A percentile compares a stretch with the other conserved stretches of the same genome.
phyloP scores from a whole-genome alignment of 2,329 filamentous ascomycete species.

The Metarhizium humberi region DNA sequence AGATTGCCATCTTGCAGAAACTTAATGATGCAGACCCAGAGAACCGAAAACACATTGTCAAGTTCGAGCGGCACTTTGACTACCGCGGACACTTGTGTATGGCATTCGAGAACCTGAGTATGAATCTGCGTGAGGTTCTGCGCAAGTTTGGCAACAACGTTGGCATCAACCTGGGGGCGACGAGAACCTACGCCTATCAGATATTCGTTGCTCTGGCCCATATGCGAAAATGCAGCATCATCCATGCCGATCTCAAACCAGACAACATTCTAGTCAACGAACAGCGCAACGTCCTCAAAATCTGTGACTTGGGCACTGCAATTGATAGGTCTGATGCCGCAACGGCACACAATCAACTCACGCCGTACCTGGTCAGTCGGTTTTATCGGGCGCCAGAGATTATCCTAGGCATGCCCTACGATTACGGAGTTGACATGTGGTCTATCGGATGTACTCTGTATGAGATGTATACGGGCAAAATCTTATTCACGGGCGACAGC shows the following conservation, averaged over 20 bases:
- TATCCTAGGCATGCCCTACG: slow-evolving; percentile 92
- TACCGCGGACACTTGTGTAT: slow-evolving; percentile 94
- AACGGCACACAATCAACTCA: slow-evolving; percentile 70
- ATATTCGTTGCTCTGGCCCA: slow-evolving; percentile 86
- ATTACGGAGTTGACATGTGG: slow-evolving; percentile 95
- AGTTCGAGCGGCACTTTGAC: slow-evolving; percentile 79
- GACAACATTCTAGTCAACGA: slow-evolving; percentile 94
- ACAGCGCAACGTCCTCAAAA: slow-evolving; percentile 74
- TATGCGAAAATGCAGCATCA: slow-evolving; percentile 83
- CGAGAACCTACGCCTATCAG: slow-evolving; percentile 83
- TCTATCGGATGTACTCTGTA: slow-evolving; percentile 95
- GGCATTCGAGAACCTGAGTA: slow-evolving; percentile 89
- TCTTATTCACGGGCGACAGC: slow-evolving; percentile 86
- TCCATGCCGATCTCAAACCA: slow-evolving; percentile 94
- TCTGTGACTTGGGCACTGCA: slow-evolving; percentile 95
- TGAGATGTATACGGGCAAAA: slow-evolving; percentile 95
- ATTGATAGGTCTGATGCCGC: slow-evolving; percentile 74
- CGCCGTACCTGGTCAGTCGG: slow-evolving; percentile 88
- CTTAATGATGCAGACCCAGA: slow-evolving; percentile 79
- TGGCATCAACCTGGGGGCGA: slow-evolving; percentile 81
- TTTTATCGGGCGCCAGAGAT: slow-evolving; percentile 97
- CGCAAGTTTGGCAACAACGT: slow-evolving; percentile 95
- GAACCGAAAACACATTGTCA: slow-evolving; percentile 85
- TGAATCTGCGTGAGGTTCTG: slow-evolving; percentile 87
- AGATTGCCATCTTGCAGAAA: slow-evolving; percentile 86